Percentiles rank a stretch among this genome's conserved stretches.
These are phyloP conservation scores for Canna indica DNA, from an alignment of 176 grass and related monocot genomes.

Conservation along the genomic window DNA sequence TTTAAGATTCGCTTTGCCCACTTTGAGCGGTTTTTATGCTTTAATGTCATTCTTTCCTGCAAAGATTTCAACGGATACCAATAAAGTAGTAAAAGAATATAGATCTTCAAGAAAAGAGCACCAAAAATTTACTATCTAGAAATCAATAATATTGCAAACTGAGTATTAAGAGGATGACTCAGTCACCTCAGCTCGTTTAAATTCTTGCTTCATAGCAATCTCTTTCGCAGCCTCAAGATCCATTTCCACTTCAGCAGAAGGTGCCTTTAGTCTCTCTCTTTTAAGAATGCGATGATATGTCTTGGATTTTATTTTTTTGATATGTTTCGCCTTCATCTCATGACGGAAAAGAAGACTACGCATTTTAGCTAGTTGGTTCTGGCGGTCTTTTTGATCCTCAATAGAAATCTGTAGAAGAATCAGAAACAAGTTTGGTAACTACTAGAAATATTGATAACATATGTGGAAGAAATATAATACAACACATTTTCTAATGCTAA, in stretches of 20 bases:
- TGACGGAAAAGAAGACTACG: slow-evolving; percentile 93
- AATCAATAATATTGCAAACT: slow-evolving; percentile 13
- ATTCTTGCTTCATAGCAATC: slow-evolving; percentile 66
- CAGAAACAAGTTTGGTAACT: not conserved
- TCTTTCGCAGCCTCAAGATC: slow-evolving; percentile 71
- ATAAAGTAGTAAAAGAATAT: not conserved
- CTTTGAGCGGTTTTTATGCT: slow-evolving; percentile 83
- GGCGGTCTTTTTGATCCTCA: slow-evolving; percentile 64
- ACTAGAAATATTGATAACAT: not conserved
- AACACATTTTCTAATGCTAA: too few relatives aligned
- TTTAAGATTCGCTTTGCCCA: slow-evolving; percentile 81
- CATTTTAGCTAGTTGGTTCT: slow-evolving; percentile 89
- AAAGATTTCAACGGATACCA: not conserved
- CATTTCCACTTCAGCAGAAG: slow-evolving; percentile 49
- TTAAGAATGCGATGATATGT: slow-evolving; percentile 90
- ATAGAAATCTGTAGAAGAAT: slow-evolving; percentile 48
- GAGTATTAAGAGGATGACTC: not conserved
- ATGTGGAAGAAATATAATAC: not conserved
- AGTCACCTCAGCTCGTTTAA: slow-evolving; percentile 76
- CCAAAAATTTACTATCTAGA: not conserved
- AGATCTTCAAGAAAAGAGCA: not conserved
- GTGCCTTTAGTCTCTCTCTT: slow-evolving; percentile 58
- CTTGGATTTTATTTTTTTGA: slow-evolving; percentile 98
- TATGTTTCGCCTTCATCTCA: slow-evolving; percentile 81
- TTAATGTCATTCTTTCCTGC: slow-evolving; percentile 84